phyloP scores from a whole-genome alignment of 139 green algal species.

The Picochlorum sp. region DNA sequence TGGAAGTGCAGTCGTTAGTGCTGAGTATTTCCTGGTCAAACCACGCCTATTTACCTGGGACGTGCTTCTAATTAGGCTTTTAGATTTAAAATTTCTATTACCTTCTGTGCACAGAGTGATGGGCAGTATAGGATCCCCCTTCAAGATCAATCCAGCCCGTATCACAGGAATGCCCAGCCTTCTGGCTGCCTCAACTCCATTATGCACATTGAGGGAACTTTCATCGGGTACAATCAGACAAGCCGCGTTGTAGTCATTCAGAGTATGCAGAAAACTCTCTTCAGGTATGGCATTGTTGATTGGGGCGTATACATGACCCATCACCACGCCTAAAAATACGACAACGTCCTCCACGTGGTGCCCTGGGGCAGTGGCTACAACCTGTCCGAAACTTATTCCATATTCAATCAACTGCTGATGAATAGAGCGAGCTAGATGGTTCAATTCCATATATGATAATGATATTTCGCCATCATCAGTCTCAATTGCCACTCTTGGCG shows the following conservation, averaged over 20 bases:
- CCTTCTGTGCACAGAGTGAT: not conserved
- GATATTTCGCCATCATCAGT: not conserved
- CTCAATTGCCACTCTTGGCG: not conserved
- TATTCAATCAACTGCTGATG: not conserved
- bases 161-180: constrained; percentile 22
- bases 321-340: not conserved
- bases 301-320: not conserved
- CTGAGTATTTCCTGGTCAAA: not conserved
- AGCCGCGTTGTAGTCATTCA: not conserved
- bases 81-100: not conserved
- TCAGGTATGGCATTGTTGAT: not conserved
- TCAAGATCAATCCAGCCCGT: not conserved
- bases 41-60: not conserved
- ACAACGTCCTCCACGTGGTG: not conserved
- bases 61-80: not conserved
- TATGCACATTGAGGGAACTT: constrained; percentile 1
- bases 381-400: not conserved
- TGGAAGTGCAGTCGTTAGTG: not conserved
- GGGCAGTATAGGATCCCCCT: not conserved
- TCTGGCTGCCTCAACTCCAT: constrained; percentile 3
- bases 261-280: not conserved
- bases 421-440: not conserved
- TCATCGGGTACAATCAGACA: not conserved
- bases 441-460: not conserved
- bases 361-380: constrained; percentile 1